A percentile compares a stretch with the other conserved stretches of the same genome.
Conservation (phyloP, 1,139 yeast genomes). For the Geotrichum klebahnii region DNA sequence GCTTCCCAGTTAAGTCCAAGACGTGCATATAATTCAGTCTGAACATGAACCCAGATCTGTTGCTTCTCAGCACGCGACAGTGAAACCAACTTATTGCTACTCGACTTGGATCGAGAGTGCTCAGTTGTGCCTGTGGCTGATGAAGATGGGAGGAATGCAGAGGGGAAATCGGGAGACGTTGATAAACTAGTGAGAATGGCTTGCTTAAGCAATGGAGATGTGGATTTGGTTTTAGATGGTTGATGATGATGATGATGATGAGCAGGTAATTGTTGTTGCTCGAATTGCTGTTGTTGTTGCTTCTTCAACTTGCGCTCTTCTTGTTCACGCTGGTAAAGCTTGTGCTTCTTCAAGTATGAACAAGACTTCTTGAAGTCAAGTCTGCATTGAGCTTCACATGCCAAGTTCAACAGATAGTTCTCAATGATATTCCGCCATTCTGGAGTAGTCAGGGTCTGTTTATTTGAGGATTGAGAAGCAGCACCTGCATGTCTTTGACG, state of each 20-base stretch:
- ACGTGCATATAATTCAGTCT: conserved; percentile 51
- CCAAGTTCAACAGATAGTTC: conserved; percentile 57
- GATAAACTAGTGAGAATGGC: conserved; percentile 34
- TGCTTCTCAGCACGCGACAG: conserved; percentile 54
- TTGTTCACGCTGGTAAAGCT: conserved; percentile 32
- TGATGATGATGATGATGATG: conserved; percentile 3
- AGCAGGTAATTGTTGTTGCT: conserved; percentile 10
- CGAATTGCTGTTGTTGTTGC: neutral
- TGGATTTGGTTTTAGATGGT: conserved; percentile 16
- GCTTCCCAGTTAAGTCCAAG: conserved; percentile 59
- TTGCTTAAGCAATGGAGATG: conserved; percentile 33
- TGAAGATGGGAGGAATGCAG: neutral
- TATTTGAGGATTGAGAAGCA: neutral
- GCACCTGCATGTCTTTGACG: conserved; percentile 34
- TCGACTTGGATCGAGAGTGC: too few species aligned
- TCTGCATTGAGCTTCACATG: conserved; percentile 66
- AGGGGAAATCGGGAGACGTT: conserved; percentile 35
- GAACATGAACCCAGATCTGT: conserved; percentile 57
- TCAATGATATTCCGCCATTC: conserved; percentile 70
- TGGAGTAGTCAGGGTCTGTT: conserved; percentile 39
- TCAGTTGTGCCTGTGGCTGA: neutral
- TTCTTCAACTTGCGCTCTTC: conserved; percentile 3
- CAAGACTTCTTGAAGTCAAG: conserved; percentile 52
- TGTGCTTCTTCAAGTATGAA: conserved; percentile 42
- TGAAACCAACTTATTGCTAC: conserved; percentile 26